Evolutionary conservation across 768 basidiomycete genomes (phyloP).

Genomic region (Mycena amicta): DNA sequence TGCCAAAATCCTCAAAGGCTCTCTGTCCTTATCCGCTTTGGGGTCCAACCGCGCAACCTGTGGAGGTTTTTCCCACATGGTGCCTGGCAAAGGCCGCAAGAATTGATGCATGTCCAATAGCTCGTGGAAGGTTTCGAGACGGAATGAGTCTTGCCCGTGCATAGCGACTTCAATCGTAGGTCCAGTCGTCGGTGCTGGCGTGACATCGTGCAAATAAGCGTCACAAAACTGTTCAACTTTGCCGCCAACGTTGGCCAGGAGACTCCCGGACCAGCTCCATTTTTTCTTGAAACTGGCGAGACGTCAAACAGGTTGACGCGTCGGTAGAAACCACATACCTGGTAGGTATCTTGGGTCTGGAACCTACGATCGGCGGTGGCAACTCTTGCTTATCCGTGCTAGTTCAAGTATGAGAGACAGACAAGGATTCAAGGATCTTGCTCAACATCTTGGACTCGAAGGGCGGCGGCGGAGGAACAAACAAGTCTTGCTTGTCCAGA

Average conservation of each 20-base stretch:
- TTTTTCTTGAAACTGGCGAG: slow-evolving; percentile 53
- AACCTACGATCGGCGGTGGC: too few species aligned
- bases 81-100: slow-evolving; percentile 43
- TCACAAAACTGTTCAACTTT: slow-evolving; percentile 51
- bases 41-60: slow-evolving; percentile 58
- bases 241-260: slow-evolving; percentile 44
- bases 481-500: too few species aligned
- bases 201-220: slow-evolving; percentile 48
- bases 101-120: slow-evolving; percentile 48
- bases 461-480: too few species aligned
- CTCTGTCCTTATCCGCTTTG: slow-evolving; percentile 39
- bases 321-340: background rate
- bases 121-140: slow-evolving; percentile 51
- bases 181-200: slow-evolving; percentile 40
- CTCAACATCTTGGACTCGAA: too few species aligned
- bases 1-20: slow-evolving; percentile 42
- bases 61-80: slow-evolving; percentile 35
- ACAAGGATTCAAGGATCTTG: too few species aligned
- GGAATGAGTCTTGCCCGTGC: slow-evolving; percentile 41
- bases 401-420: background rate
- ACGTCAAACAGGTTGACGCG: background rate
- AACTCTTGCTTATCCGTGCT: too few species aligned
- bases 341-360: slow-evolving; percentile 13
- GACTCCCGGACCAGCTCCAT: slow-evolving; percentile 67
- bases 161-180: slow-evolving; percentile 44